Evolutionary conservation across 2,329 filamentous ascomycete genomes (phyloP).

Genomic region (Aureobasidium musti): DNA sequence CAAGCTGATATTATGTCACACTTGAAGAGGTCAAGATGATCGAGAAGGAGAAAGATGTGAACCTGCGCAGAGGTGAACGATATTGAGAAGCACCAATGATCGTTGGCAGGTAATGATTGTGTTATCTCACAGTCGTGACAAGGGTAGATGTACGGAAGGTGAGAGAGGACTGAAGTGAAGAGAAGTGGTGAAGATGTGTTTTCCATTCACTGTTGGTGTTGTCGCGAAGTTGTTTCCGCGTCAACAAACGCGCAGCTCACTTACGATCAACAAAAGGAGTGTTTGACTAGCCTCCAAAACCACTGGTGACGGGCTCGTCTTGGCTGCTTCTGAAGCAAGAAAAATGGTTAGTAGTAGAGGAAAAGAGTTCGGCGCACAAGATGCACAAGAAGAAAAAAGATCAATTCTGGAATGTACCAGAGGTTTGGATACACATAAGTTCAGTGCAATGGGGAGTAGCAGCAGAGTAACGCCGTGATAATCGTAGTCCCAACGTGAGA

Average conservation of each 20-base stretch:
- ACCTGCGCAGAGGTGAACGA: not conserved
- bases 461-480: constrained; percentile 12
- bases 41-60: not conserved
- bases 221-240: not conserved
- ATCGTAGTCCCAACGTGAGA: not conserved
- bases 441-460: not conserved
- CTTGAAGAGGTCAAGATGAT: not conserved
- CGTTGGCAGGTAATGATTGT: not conserved
- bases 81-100: not conserved
- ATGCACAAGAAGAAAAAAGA: not conserved
- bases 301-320: not conserved
- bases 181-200: not conserved
- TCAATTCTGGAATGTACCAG: not conserved
- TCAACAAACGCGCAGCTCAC: not conserved
- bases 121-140: not conserved
- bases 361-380: not conserved
- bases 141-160: not conserved
- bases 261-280: not conserved
- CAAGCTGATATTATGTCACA: not conserved
- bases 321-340: not conserved
- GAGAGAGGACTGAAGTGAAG: not conserved
- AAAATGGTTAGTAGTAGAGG: not conserved
- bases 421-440: not conserved
- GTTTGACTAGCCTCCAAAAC: not conserved
- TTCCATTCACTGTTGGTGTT: not conserved